Evolutionary conservation across 352 stramenopile species (phyloP).

Genomic region (Phytophthora sojae): DNA sequence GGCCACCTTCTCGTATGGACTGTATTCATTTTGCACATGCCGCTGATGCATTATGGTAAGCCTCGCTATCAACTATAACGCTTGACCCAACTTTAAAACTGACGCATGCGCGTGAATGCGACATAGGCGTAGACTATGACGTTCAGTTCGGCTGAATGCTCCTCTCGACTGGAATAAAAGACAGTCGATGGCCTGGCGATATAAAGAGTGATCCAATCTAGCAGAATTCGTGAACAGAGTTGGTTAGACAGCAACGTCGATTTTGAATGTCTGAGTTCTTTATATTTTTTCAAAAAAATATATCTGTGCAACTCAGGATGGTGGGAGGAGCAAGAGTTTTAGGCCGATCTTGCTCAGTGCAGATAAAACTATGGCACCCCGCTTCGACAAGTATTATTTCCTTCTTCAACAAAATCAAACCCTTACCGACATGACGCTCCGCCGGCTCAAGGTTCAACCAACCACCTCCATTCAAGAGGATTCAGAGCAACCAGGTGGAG

Average conservation of each 20-base stretch:
- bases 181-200: too few species aligned
- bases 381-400: not conserved
- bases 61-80: not conserved
- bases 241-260: too few species aligned
- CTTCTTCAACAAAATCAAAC: not conserved
- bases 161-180: too few species aligned
- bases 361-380: not conserved
- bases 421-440: not conserved
- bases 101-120: not conserved
- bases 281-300: too few species aligned
- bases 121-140: slow-evolving; percentile 21
- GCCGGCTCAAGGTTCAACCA: not conserved
- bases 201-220: too few species aligned
- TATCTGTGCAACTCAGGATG: too few species aligned
- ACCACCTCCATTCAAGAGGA: not conserved
- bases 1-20: slow-evolving; percentile 26
- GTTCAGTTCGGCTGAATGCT: slow-evolving; percentile 9
- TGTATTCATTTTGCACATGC: slow-evolving; percentile 32
- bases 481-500: not conserved
- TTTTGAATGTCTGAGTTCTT: too few species aligned
- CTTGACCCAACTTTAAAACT: too few species aligned
- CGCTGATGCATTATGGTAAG: slow-evolving; percentile 32
- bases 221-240: too few species aligned
- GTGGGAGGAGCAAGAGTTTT: too few species aligned
- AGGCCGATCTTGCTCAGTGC: too few species aligned